Evolutionary conservation across 306 rosid genomes (phyloP), one percentile per base, ranked within the genome.

Genomic region (Sechiopsis laciniata): DNA sequence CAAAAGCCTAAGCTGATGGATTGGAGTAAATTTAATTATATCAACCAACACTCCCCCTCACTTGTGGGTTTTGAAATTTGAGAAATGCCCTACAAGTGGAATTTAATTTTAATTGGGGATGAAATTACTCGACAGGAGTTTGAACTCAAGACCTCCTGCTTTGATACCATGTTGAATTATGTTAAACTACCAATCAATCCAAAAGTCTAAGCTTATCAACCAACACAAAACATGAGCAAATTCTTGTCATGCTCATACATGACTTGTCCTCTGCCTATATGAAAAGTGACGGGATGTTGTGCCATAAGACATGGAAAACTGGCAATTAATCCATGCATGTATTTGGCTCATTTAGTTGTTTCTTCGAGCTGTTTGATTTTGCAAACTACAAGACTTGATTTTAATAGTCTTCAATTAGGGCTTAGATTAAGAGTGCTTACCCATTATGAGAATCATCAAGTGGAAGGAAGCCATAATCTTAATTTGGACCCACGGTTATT

Each of bases 301-400:
- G 55, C 20, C 7, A 46, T 20, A 62, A 67, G 35, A 45, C 55
- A 42, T 46, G 32, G 50, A 46, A 67, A 67, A 67, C 37, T 42
- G n/a, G 12, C 16, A 42, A 42, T 46, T 45, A 67, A 19, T 45
- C 29, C 10, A 10, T 48, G 57, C 66, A 67, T 67, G 37, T 19
- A 45, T 67, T 46, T 67, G 10, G 73, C 40, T 14, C 57, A 48
- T 68, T 48, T 51, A 50, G 57, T 50, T 13, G 72, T 11, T 19
- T 45, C 72, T 66, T 66, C 72, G 19, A 66, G 72, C 72, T 68
- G 57, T 68, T 21, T 14, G 57, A 48, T 48, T 12, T 68, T 22
- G 13, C 57, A 8, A 46, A 68, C 32, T 48, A 48, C 57, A 13
- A 48, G 56, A 46, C 73, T 46, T 42, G 32, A 65, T 20, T 65